Conservation (phyloP, 1,284 basidiomycete species). For the Spongispora temasekensis region DNA sequence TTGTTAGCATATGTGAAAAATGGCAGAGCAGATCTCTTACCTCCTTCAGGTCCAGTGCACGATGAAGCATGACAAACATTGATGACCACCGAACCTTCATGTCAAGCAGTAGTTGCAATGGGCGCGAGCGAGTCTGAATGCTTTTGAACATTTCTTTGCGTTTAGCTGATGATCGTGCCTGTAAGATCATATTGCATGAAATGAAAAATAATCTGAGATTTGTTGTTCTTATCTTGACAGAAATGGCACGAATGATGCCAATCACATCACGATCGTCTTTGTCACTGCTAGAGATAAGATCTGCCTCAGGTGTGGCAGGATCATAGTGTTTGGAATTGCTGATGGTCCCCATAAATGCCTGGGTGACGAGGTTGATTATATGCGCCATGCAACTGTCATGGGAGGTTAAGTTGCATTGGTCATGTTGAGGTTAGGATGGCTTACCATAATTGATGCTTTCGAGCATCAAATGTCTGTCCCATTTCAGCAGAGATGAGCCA, state of each 20-base stretch:
- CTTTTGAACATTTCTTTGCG: neutral
- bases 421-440: neutral
- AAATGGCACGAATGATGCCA: neutral
- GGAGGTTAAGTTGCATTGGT: neutral
- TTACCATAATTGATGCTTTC: neutral
- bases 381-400: neutral
- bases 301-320: neutral
- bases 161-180: neutral
- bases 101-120: neutral
- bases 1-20: neutral
- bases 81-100: neutral
- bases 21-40: too few relatives aligned
- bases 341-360: neutral
- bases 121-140: neutral
- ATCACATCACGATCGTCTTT: neutral
- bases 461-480: neutral
- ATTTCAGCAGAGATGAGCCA: neutral
- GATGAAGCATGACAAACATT: neutral
- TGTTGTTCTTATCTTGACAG: constrained; percentile 2
- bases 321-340: neutral
- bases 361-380: neutral
- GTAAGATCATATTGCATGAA: neutral
- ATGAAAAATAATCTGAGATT: neutral
- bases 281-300: neutral
- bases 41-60: too few relatives aligned